Base-by-base conservation (phyloP, 1,284 basidiomycete species). In the Megacollybia platyphylla region DNA sequence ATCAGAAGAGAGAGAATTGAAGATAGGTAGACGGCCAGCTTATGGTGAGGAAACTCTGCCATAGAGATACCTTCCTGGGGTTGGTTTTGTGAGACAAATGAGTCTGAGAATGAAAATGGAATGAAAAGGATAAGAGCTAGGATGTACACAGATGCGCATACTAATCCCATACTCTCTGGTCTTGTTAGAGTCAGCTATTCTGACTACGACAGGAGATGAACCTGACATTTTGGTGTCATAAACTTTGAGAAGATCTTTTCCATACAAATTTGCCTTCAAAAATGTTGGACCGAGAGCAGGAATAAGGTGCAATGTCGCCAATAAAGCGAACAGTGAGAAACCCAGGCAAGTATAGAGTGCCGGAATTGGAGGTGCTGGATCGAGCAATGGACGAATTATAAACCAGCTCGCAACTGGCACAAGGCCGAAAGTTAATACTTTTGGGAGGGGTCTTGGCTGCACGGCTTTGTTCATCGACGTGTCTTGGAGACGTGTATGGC, bases 1-100 rank as follows among this genome's bases (percentile, higher is more conserved):
- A 90, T 88, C 20, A 97, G 65, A 17, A 99, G 70, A 0, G 88
- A 92, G 9, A 99, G 70, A 6, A 98, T 60, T 1, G 91, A 91
- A 0, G 94, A 94, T 11, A 99, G 72, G 61, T 96, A 98, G 1
- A 92, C 79, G 1, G 92, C 79, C 41, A 98, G 71, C 85, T 94
- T 81, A 53, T 90, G 77, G 55, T 91, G 85, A n/a, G 90, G 82
- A 54, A 93, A 93, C 41, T 84, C 79, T 4, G 66, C 63, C 1
- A 81, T 65, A 7, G 73, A 68, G 7, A 87, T 70, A 4, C 83
- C 83, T 53, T 82, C 73, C 7, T 64, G 64, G 10, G 64, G 57
- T n/a, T 55, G 61, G 42, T 45, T 55, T 7, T 61, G 52, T 45
- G 61, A 61, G 18, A 66, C 58, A 18, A 72, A 63, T 27, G 82